Evolutionary conservation across 306 rosid genomes (phyloP).

Genomic region (Cajanus cajan): DNA sequence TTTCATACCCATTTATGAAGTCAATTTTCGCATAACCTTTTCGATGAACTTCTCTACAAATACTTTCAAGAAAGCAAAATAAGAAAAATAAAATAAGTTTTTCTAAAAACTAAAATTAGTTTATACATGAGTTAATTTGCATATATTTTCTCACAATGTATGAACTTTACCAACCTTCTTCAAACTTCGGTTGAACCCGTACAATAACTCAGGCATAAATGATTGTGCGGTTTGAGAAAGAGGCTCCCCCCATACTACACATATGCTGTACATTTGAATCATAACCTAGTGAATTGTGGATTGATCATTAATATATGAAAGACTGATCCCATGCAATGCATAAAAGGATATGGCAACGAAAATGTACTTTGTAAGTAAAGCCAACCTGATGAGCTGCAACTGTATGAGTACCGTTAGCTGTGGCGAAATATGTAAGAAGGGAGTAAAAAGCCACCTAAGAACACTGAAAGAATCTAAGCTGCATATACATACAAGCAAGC

Average conservation of each 20-base stretch:
- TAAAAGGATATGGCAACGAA: neutral
- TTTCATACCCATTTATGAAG: too few relatives aligned
- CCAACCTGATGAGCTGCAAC: slow-evolving; percentile 48
- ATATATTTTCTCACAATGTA: too few relatives aligned
- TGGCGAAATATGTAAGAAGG: slow-evolving; percentile 44
- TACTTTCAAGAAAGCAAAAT: too few relatives aligned
- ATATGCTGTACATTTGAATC: slow-evolving; percentile 43
- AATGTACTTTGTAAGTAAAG: neutral
- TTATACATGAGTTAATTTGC: too few relatives aligned
- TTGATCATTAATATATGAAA: slow-evolving; percentile 6
- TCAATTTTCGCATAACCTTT: too few relatives aligned
- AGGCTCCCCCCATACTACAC: slow-evolving; percentile 48
- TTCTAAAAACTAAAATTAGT: too few relatives aligned
- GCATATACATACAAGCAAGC: neutral
- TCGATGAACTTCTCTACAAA: too few relatives aligned
- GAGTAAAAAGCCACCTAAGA: slow-evolving; percentile 50
- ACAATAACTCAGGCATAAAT: slow-evolving; percentile 41
- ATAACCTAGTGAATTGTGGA: slow-evolving; percentile 37
- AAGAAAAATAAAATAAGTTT: too few relatives aligned
- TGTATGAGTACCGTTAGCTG: slow-evolving; percentile 39
- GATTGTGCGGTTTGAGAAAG: slow-evolving; percentile 41
- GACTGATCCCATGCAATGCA: neutral
- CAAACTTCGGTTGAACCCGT: slow-evolving; percentile 31
- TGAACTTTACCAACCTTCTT: slow-evolving; percentile 31
- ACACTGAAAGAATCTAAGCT: neutral